Conservation (phyloP, 768 basidiomycete genomes). For the Amanita inopinata region DNA sequence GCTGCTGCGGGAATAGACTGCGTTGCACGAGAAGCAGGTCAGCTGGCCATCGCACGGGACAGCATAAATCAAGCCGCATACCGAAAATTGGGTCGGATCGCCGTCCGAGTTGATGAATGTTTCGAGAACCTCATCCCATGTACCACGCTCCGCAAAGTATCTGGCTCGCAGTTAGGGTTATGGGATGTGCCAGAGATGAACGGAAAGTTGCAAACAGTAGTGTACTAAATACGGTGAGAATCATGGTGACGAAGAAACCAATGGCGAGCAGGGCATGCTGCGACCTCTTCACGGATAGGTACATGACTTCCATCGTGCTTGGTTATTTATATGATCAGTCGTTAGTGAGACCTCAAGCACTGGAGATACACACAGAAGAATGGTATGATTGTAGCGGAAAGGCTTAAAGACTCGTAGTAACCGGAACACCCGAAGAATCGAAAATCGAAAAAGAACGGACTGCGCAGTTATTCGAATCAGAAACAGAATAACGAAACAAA, state of each 20-base stretch:
- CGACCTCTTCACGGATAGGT: slow-evolving; percentile 74
- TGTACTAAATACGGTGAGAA: slow-evolving; percentile 81
- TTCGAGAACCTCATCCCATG: slow-evolving; percentile 75
- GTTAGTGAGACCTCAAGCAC: not conserved
- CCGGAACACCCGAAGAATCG: slow-evolving; percentile 84
- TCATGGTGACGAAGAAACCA: slow-evolving; percentile 82
- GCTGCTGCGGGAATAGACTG: slow-evolving; percentile 33
- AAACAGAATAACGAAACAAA: not conserved
- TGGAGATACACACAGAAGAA: slow-evolving; percentile 55
- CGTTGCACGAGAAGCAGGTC: not conserved
- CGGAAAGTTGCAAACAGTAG: slow-evolving; percentile 37
- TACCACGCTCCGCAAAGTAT: slow-evolving; percentile 85
- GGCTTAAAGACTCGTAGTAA: slow-evolving; percentile 83
- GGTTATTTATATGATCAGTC: slow-evolving; percentile 1
- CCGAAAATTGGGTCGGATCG: slow-evolving; percentile 71
- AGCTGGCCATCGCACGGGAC: not conserved
- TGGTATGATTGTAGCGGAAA: slow-evolving; percentile 76
- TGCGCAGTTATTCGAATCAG: slow-evolving; percentile 17
- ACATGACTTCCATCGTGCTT: slow-evolving; percentile 91
- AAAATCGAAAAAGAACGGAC: slow-evolving; percentile 85
- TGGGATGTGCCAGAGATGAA: not conserved
- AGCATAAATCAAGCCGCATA: slow-evolving; percentile 25
- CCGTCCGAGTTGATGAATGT: slow-evolving; percentile 83
- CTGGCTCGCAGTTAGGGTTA: slow-evolving; percentile 23
- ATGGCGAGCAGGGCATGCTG: slow-evolving; percentile 83